A percentile compares a stretch with the other conserved stretches of the same genome.
phyloP scores from a whole-genome alignment of 2,329 filamentous ascomycete species.

The Penicillium digitatum region DNA sequence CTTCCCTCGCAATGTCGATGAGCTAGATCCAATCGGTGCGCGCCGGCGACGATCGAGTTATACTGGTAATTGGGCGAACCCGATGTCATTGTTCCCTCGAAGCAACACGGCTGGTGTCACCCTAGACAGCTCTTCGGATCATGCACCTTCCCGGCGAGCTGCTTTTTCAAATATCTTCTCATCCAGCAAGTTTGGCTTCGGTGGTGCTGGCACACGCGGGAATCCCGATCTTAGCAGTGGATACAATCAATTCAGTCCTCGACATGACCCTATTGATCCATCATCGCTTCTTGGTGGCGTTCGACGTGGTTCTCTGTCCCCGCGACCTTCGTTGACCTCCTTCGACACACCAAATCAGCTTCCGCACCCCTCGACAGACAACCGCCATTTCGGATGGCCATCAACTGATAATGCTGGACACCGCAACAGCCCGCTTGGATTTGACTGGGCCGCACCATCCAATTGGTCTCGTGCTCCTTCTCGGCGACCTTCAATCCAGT shows the following conservation, averaged over 20 bases:
- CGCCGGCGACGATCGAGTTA: constrained; percentile 55
- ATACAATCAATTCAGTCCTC: constrained; percentile 47
- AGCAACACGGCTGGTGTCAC: constrained; percentile 44
- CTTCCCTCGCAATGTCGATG: constrained; percentile 54
- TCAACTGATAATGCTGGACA: constrained; percentile 52
- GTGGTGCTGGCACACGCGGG: constrained; percentile 31
- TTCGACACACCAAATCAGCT: constrained; percentile 54
- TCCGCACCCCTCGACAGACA: constrained; percentile 74
- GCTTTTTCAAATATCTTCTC: constrained; percentile 45
- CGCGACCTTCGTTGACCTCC: constrained; percentile 51
- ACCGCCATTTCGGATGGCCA: constrained; percentile 68
- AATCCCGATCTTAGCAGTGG: constrained; percentile 35
- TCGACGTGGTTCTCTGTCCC: constrained; percentile 44
- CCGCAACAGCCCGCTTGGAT: constrained; percentile 48
- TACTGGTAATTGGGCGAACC: constrained; percentile 53
- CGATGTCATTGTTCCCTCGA: constrained; percentile 47
- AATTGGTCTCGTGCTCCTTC: constrained; percentile 75
- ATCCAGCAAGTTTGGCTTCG: constrained; percentile 38
- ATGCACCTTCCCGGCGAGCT: constrained; percentile 38
- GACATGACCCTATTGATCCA: constrained; percentile 47
- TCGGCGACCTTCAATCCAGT: constrained; percentile 73
- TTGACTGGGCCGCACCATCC: constrained; percentile 52
- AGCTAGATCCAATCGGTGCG: constrained; percentile 49
- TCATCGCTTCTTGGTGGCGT: constrained; percentile 43
- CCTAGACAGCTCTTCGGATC: constrained; percentile 42